Conservation (phyloP, 768 basidiomycete genomes). For the Amanita pallidorosea region DNA sequence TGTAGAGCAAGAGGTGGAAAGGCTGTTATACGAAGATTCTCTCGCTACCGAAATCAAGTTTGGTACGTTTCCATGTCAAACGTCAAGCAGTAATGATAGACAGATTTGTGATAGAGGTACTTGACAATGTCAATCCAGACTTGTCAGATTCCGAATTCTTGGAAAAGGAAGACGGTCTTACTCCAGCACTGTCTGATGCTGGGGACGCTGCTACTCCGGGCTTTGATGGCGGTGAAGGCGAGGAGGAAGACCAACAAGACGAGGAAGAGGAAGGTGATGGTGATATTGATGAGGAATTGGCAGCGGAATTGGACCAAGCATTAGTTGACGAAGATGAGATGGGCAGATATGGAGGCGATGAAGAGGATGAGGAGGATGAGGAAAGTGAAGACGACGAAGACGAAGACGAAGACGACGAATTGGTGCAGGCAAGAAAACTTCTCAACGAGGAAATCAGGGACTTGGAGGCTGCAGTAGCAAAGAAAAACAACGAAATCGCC, state of each 20-base stretch:
- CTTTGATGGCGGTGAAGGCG: slow-evolving; percentile 41
- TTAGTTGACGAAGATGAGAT: slow-evolving; percentile 47
- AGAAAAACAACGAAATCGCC: slow-evolving; percentile 76
- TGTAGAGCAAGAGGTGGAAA: slow-evolving; percentile 88
- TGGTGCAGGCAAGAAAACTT: slow-evolving; percentile 64
- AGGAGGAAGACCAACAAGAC: slow-evolving; percentile 48
- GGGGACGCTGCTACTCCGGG: slow-evolving; percentile 57
- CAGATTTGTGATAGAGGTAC: slow-evolving; percentile 42
- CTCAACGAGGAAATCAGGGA: slow-evolving; percentile 86
- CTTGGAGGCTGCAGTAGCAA: slow-evolving; percentile 76
- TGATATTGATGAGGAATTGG: slow-evolving; percentile 82
- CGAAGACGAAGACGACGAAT: slow-evolving; percentile 79
- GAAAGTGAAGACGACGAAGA: slow-evolving; percentile 66
- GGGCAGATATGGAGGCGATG: slow-evolving; percentile 49
- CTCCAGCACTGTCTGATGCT: slow-evolving; percentile 58
- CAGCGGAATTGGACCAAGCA: slow-evolving; percentile 81
- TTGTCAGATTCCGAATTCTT: slow-evolving; percentile 84
- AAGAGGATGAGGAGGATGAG: slow-evolving; percentile 52
- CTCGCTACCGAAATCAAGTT: slow-evolving; percentile 68
- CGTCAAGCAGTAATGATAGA: background rate
- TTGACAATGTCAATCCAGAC: slow-evolving; percentile 88
- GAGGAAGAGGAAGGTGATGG: slow-evolving; percentile 58
- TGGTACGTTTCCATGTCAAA: slow-evolving; percentile 29
- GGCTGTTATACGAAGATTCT: slow-evolving; percentile 72
- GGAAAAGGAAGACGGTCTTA: slow-evolving; percentile 56